Evolutionary conservation across 2,329 filamentous ascomycete species (phyloP).

Genomic region (Clathrospora elynae): DNA sequence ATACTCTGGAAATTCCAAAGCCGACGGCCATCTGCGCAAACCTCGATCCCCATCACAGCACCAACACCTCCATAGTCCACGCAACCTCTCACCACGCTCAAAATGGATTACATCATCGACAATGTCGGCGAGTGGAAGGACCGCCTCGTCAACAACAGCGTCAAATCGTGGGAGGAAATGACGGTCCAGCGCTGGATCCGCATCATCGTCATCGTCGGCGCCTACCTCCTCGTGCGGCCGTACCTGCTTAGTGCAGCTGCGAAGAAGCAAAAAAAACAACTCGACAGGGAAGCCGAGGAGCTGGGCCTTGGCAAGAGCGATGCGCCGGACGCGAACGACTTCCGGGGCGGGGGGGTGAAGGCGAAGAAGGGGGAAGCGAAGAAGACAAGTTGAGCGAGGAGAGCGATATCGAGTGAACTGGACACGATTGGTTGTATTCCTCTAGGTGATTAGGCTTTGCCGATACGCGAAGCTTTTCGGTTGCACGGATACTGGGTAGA

Average conservation of each 20-base stretch:
- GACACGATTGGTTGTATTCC: slow-evolving; percentile 1
- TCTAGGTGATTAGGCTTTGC: slow-evolving; percentile 5
- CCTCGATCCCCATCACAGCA: not conserved
- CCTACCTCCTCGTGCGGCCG: slow-evolving; percentile 72
- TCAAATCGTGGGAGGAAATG: slow-evolving; percentile 52
- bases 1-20: not conserved
- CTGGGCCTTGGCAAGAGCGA: slow-evolving; percentile 41
- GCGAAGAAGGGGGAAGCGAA: slow-evolving; percentile 53
- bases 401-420: not conserved
- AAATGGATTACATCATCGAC: slow-evolving; percentile 30
- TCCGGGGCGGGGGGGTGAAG: slow-evolving; percentile 32
- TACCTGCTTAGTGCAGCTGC: slow-evolving; percentile 72
- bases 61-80: slow-evolving; percentile 1
- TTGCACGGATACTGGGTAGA: slow-evolving; percentile 23
- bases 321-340: slow-evolving; percentile 40
- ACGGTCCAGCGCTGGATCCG: slow-evolving; percentile 62
- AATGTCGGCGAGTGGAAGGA: slow-evolving; percentile 41
- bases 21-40: not conserved
- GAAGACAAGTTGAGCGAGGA: slow-evolving; percentile 38
- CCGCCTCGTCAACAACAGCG: slow-evolving; percentile 50
- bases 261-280: slow-evolving; percentile 66
- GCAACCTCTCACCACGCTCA: slow-evolving; percentile 4
- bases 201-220: slow-evolving; percentile 71
- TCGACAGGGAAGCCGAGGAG: slow-evolving; percentile 59
- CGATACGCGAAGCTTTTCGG: slow-evolving; percentile 1